Evolutionary conservation across 768 basidiomycete species (phyloP).

Genomic region (Tylopilus subfusipes): DNA sequence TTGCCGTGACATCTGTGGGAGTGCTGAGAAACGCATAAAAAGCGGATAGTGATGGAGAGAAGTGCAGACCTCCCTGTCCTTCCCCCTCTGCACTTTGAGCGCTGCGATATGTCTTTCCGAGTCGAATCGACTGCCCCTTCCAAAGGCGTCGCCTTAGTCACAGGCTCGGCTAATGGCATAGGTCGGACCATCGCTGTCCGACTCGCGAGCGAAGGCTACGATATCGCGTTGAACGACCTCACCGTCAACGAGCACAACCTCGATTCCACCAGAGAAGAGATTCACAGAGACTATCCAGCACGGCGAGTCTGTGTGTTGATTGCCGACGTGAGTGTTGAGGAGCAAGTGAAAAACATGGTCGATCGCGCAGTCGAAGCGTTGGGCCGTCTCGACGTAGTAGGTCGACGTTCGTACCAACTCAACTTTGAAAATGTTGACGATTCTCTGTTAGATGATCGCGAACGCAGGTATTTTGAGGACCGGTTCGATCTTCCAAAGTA

Average conservation of each 20-base stretch:
- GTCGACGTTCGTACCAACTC: background rate
- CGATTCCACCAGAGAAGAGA: constrained; percentile 13
- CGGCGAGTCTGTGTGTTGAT: constrained; percentile 7
- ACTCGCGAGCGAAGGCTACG: constrained; percentile 36
- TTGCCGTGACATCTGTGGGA: background rate
- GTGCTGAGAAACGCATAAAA: constrained; percentile 2
- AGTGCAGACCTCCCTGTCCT: background rate
- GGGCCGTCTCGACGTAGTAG: constrained; percentile 36
- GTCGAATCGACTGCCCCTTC: background rate
- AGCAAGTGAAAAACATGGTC: constrained; percentile 32
- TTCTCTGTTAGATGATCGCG: constrained; percentile 12
- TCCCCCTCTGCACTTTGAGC: background rate
- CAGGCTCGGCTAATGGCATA: constrained; percentile 32
- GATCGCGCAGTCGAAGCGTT: constrained; percentile 21
- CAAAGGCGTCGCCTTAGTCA: constrained; percentile 32
- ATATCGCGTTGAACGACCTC: constrained; percentile 36
- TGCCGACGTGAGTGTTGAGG: constrained; percentile 29
- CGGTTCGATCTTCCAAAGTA: constrained; percentile 9
- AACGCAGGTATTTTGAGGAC: constrained; percentile 18
- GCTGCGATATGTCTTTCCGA: constrained; percentile 6
- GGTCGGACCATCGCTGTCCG: constrained; percentile 34
- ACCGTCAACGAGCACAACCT: constrained; percentile 17
- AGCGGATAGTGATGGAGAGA: background rate
- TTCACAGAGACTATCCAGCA: constrained; percentile 5
- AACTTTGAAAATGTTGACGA: constrained; percentile 2